Base-by-base conservation (phyloP, 2,329 filamentous ascomycete species). In the Fusarium haematococcum region DNA sequence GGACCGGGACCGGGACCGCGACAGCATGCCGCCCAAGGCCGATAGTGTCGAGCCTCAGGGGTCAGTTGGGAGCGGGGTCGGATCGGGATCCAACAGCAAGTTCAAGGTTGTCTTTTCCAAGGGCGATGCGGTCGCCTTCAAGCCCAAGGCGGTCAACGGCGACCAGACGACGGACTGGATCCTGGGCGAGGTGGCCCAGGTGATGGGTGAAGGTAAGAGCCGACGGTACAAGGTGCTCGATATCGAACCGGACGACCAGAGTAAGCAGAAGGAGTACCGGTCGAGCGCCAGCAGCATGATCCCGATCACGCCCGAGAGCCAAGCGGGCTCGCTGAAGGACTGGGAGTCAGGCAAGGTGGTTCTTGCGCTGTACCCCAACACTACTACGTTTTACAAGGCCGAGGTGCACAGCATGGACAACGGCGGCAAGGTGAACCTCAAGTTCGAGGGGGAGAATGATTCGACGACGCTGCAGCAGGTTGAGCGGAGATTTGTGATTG, bases 321-420 rank as follows among this genome's bases (percentile, higher is more conserved):
- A 74, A 80, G 85, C 80, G 74, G 85, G 82, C 71, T 90, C 83
- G 3, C 85, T 92, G 18, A 84, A 88, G 5, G 87, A 93, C 45
- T 88, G 93, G 67, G 90, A 93, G 39, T 84, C 89, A 43, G 92
- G 93, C 52, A 94, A 92, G 80, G 89, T 91, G 54, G 94, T 96
- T 10, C 85, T 96, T 67, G 94, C 94, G 0, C 85, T 95, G 67
- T 97, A 97, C 79, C 94, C 94, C 0, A 92, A 95, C 77, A 96
- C 94, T 1, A 95, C 94, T 1, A 95, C 93, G 0, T 96, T 97
- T 78, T 97, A 97, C 81, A 92, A 93, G 80, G 94, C 94, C 2
- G 93, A 95, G 76, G 94, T 96, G 10, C 93, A 94, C 83, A 91
- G 91, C 39, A 91, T 90, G 86, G 86, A 92, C 65, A 85, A 85